These are phyloP conservation scores for Pyropia yezoensis DNA, from an alignment of 23 red algal species.

Conservation along the genomic window DNA sequence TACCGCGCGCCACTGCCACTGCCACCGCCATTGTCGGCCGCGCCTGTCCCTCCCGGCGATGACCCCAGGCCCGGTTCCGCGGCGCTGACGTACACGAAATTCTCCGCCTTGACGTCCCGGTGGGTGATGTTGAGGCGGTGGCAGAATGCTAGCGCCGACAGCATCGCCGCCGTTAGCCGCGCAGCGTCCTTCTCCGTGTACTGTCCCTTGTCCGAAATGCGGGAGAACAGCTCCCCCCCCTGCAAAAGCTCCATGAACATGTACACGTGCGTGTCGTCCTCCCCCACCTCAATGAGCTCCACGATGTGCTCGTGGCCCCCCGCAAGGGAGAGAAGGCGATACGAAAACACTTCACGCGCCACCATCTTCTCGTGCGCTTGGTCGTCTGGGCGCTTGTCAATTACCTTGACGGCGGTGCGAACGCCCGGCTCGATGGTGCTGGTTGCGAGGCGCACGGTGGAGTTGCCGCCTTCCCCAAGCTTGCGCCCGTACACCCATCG, in stretches of 20 bases:
- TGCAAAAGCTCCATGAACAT: conserved; percentile 12
- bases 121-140: conserved; percentile 18
- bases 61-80: not conserved
- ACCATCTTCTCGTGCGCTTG: not conserved
- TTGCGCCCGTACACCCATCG: conserved; percentile 28
- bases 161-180: conserved; percentile 10
- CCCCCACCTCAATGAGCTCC: conserved; percentile 10
- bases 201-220: not conserved
- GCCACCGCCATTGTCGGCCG: no score
- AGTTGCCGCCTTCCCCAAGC: conserved; percentile 52
- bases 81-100: conserved; percentile 8
- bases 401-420: no score
- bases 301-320: conserved; percentile 19
- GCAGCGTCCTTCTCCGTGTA: conserved; percentile 17
- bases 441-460: conserved; percentile 17
- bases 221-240: conserved; percentile 18
- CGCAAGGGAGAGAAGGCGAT: not conserved
- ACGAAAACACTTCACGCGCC: conserved; percentile 1
- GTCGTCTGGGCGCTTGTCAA: no score
- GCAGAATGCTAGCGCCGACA: conserved; percentile 1
- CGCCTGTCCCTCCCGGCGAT: no score
- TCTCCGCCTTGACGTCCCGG: conserved; percentile 31
- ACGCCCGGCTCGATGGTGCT: conserved; percentile 3
- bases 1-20: not conserved
- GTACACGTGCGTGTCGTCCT: conserved; percentile 14